Evolutionary conservation across 2,329 filamentous ascomycete genomes (phyloP), one percentile per base, ranked within the genome.

Genomic region (Fusarium neocosmosporiellum): DNA sequence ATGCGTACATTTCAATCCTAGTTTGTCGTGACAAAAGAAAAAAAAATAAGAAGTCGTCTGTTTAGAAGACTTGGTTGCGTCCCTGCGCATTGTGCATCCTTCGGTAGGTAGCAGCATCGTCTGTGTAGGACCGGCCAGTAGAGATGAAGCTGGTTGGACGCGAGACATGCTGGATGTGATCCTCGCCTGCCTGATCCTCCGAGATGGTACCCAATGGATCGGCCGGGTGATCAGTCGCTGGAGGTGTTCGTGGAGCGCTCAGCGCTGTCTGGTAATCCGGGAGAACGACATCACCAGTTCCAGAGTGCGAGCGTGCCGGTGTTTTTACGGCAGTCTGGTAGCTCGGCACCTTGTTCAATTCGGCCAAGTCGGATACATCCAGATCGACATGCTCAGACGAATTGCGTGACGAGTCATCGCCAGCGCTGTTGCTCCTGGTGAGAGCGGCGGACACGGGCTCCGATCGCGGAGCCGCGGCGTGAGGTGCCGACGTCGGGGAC

Each of bases 251-350:
- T 7, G 89, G 88, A 31, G 85, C 85, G 74, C 86, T 89, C 48
- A 88, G 82, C 1, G 89, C 91, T 3, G 91, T 88, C 64, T 87
- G 83, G 78, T 95, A 95, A 78, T 93, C 90, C 0, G 93, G 93
- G 7, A 94, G 86, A 14, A 81, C 81, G 7, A 84, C 80, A 34
- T 85, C 85, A 24, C 86, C 85, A 8, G 86, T 81, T 48, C 85
- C 85, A 57, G 83, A 86, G 16, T 85, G 85, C 36, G 87, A 85
- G 59, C 88, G 86, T 18, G 90, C 88, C 7, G 90, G 89, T 1
- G 91, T 89, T 71, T 89, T 89, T 29, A 94, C 89, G 0, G 93
- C 93, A 1, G 93, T 95, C 18, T 88, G 88, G 79, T 95, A 95
- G 65, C 93, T 95, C 1, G 93, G 93, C 3, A 95, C 93, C 72